These are phyloP conservation scores for Neonectria magnoliae DNA, from an alignment of 2,329 filamentous ascomycete species.

Conservation along the genomic window DNA sequence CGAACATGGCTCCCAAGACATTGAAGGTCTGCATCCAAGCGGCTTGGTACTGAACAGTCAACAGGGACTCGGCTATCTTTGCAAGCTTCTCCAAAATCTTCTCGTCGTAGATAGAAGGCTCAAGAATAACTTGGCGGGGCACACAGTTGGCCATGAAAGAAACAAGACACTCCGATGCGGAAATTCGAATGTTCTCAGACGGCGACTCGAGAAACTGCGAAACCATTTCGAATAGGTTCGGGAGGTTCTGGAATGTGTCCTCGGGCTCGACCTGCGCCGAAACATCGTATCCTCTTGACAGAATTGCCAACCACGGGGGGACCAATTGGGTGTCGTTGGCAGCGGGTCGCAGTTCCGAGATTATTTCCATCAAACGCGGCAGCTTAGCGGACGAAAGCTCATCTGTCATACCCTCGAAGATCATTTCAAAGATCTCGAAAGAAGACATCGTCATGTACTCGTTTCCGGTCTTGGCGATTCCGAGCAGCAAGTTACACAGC, in stretches of 20 bases:
- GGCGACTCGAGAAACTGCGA: constrained; percentile 84
- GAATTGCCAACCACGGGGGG: constrained; percentile 94
- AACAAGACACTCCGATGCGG: constrained; percentile 92
- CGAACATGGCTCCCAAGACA: constrained; percentile 87
- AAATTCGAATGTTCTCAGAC: constrained; percentile 92
- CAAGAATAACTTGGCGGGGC: constrained; percentile 81
- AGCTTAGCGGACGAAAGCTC: constrained; percentile 90
- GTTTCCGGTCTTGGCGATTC: constrained; percentile 89
- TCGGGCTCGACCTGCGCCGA: constrained; percentile 88
- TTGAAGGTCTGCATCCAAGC: constrained; percentile 97
- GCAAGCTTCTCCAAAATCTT: constrained; percentile 86
- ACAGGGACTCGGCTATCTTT: constrained; percentile 75
- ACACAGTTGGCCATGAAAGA: constrained; percentile 93
- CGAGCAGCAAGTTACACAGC: constrained; percentile 87
- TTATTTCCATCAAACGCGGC: constrained; percentile 87
- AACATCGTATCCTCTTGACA: constrained; percentile 94
- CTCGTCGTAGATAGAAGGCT: constrained; percentile 92
- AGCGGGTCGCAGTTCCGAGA: constrained; percentile 89
- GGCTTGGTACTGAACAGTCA: constrained; percentile 91
- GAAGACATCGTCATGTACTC: constrained; percentile 96
- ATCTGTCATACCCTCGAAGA: constrained; percentile 90
- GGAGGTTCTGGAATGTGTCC: constrained; percentile 91
- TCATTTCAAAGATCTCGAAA: constrained; percentile 97
- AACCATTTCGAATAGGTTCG: constrained; percentile 83
- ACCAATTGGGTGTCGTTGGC: constrained; percentile 94